Evolutionary conservation across 805 yeast species (phyloP), one percentile per base, ranked within the genome.

Genomic region (Teunomyces tritomae): DNA sequence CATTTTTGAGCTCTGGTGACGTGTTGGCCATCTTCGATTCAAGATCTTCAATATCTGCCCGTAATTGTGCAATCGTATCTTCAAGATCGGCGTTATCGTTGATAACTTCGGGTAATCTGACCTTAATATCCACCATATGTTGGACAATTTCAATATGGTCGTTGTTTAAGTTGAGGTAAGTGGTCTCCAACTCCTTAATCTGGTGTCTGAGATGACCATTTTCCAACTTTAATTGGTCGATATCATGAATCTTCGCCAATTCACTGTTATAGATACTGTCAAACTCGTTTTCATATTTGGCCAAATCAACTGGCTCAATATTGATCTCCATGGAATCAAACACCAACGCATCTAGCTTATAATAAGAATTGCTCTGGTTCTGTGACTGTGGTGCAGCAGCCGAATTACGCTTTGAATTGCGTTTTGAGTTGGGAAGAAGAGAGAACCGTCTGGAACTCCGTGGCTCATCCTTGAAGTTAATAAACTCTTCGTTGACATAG

Each of bases 81-180:
- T 68, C 62, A 43, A 90, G 67, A 39, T 83, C 87, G 24, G 71
- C 76, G 51, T 88, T 87, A 34, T 89, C 96, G 56, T 88, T 92
- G 43, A 78, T 73, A 24, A 92, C 64, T 29, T 85, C 84, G 2
- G 95, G 96, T 24, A 87, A 73, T 46, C 74, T 78, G 35, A 91
- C 79, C 58, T 94, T 84, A 34, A 87, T 85, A 53, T 81, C 82
- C 29, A 92, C 89, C 83, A 94, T 81, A 54, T 84, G 89, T 66
- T 91, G 92, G 3, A 96, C 96, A 33, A 90, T 80, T 46, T 81
- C 86, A 27, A 90, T 80, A 64, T 94, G 97, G 59, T 91, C 97
- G 50, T 80, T 75, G 61, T 88, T 89, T 49, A 92, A 70, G 1
- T 80, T 70, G 3, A 85, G 80, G 58, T 84, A 83, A 17, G 84